Base-by-base conservation (phyloP, 345 rosid genomes). In the Orychophragmus violaceus region DNA sequence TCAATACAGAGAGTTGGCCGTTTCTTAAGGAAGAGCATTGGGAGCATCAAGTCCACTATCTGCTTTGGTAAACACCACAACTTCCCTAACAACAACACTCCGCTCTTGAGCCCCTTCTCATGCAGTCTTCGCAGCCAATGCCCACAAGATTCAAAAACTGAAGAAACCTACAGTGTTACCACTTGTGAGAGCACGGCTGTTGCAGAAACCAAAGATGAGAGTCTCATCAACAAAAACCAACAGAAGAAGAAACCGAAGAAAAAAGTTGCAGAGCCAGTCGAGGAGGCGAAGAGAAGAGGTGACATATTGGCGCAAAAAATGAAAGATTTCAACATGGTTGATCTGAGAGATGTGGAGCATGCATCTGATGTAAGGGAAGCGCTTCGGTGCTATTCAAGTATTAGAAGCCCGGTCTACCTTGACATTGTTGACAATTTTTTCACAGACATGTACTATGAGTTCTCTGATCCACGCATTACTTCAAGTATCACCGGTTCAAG, bases 381-480 rank as follows among this genome's bases (percentile, higher is more conserved):
- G 6, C 77, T 92, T 29, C 86, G 89, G 36, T 89, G 88, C 66
- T 89, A 92, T 62, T 84, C 92, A 17, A 78, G 85, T 44, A 91
- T 89, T 46, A 81, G 66, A 75, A 89, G 98, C 56, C 96, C 98
- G 0, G 89, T 81, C 1, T 89, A 92, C 58, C 82, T 84, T 35
- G 95, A 81, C 70, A 84, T 92, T 48, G 98, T 87, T 18, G 89
- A 89, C 81, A 78, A 70, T 68, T 92, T 92, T 80, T 89, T 92
- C 79, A 78, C 71, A 23, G 89, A 86, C 46, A 84, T 89, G 90
- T 82, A 83, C 69, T 66, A 79, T 12, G 97, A 93, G 66, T 77
- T 85, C 79, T 74, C 87, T 28, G 76, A 60, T 62, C 82, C 89
- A 0, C 87, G 66, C 39, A 61, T 81, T 41, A 16, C 85, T 49